Base-by-base conservation (phyloP, 1,139 yeast genomes). In the Magnusiomyces sp. region DNA sequence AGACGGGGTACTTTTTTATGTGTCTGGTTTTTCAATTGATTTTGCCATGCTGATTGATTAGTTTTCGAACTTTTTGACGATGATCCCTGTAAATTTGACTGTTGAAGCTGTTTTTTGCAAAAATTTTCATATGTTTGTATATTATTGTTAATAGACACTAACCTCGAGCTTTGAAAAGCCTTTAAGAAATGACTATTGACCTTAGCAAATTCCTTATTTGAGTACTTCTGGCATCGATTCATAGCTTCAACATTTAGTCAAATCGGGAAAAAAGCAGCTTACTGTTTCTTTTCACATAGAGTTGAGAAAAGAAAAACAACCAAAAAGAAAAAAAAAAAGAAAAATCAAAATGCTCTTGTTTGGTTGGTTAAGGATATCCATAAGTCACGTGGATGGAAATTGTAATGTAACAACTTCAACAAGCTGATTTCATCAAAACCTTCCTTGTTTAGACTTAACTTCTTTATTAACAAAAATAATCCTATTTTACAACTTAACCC, bases 1-100 rank as follows among this genome's bases (percentile, higher is more conserved):
- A 74, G 78, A 0, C 76, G 70, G 27, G 81, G 81, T 17, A 14
- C 27, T 34, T 34, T 34, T 34, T 17, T 14, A 31, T 32, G 42
- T 23, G 42, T 16, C 16, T 16, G 10, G 16, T 40, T 23, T 23
- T 42, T 17, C 34, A 14, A n/a, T 11, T 11, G 39, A 5, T 6
- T 19, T 14, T 7, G 11, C 32, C 3, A 16, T 23, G 37, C 27
- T 20, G 34, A 20, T 36, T 38, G 14, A 11, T 10, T 32, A n/a
- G 29, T n/a, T 17, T 3, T 16, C 17, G 5, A 27, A 23, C 40
- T 38, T 38, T 6, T n/a, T 38, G 41, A n/a, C 5, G 19, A 32
- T 32, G 11, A 29, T 16, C 20, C 19, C 16, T 13, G 45, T 13
- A 10, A 42, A 6, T 38, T 20, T 2, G 45, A 42, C 16, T 42